Base-by-base conservation (phyloP, 352 stramenopile species). In the Phytophthora pseudosyringae region DNA sequence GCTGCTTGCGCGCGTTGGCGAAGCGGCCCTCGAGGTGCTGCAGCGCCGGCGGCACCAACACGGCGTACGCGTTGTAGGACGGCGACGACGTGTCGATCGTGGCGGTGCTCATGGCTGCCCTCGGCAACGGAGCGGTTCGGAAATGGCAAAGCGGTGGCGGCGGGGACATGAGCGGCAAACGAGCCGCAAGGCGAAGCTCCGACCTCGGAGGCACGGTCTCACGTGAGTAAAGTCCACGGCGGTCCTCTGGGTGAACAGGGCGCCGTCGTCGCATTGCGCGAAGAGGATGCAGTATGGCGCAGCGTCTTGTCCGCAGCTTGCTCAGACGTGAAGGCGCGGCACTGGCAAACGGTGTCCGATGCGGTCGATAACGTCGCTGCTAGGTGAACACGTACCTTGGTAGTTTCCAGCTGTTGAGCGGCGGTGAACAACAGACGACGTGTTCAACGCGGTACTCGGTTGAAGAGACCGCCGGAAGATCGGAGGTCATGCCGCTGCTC, bases 1-100 rank as follows among this genome's bases (percentile, higher is more conserved):
- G 38, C 35, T 81, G 69, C 31, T 51, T 58, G 28, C 74, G 71
- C 13, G 32, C n/a, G 49, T 83, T 86, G 32, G 25, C 38, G 54
- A 80, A 70, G 21, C 48, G 62, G 43, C 71, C 69, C 1, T 83
- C 69, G 25, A 55, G 10, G 44, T 77, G 60, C 31, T 64, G 66
- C 52, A 81, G 40, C 15, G 67, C 26, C 12, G 33, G 36, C 7
- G 66, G 61, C 43, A 81, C 48, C 5, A 64, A 15, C 50, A 61
- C 43, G n/a, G 43, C 59, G 43, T 61, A 67, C 32, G 59, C 36
- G 32, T 39, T 35, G 39, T 58, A 66, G 31, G 29, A 53, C 13
- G 58, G 58, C 35, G 58, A 66, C 38, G 26, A 33, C 46, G 29
- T 44, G 45, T 43, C 36, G n/a, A 13, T 39, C 16, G 13, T 18